Conservation (phyloP, 306 rosid species). For the Vachellia collinsii region DNA sequence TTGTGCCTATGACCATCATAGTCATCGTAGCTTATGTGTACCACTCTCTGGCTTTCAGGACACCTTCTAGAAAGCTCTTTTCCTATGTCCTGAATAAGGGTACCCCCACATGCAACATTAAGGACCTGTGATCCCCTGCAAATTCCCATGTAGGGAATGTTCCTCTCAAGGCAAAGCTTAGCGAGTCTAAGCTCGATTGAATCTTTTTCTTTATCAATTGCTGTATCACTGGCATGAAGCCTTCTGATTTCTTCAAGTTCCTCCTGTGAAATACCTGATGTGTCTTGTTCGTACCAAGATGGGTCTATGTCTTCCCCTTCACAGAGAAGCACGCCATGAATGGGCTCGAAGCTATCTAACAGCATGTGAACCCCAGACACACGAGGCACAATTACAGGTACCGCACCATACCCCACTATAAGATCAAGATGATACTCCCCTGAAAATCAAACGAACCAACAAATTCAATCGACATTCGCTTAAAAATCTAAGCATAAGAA, state of each 20-base stretch:
- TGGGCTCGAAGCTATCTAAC: slow-evolving; percentile 87
- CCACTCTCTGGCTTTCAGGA: slow-evolving; percentile 48
- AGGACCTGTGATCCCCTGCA: slow-evolving; percentile 89
- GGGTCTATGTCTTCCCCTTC: slow-evolving; percentile 99
- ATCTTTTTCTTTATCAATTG: slow-evolving; percentile 85
- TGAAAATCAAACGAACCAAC: slow-evolving; percentile 22
- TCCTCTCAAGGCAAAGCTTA: slow-evolving; percentile 85
- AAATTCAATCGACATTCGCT: background rate
- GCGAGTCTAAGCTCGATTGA: slow-evolving; percentile 82
- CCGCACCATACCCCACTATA: slow-evolving; percentile 80
- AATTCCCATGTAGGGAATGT: slow-evolving; percentile 90
- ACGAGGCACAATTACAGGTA: slow-evolving; percentile 86
- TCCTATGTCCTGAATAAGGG: slow-evolving; percentile 76
- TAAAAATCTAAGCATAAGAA: background rate
- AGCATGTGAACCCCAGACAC: slow-evolving; percentile 81
- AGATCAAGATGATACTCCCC: slow-evolving; percentile 97
- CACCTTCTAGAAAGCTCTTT: slow-evolving; percentile 57
- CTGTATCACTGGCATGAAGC: slow-evolving; percentile 81
- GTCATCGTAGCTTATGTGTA: slow-evolving; percentile 75
- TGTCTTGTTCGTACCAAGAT: slow-evolving; percentile 64
- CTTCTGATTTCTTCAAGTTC: slow-evolving; percentile 73
- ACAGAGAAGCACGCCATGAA: slow-evolving; percentile 93
- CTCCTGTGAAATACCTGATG: slow-evolving; percentile 58
- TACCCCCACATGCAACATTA: slow-evolving; percentile 93
- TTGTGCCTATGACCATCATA: slow-evolving; percentile 90